Percentiles rank a stretch among this genome's conserved stretches.
phyloP scores from a whole-genome alignment of 371 early-diverging fungal genomes.

The Rhizopus microsporus region DNA sequence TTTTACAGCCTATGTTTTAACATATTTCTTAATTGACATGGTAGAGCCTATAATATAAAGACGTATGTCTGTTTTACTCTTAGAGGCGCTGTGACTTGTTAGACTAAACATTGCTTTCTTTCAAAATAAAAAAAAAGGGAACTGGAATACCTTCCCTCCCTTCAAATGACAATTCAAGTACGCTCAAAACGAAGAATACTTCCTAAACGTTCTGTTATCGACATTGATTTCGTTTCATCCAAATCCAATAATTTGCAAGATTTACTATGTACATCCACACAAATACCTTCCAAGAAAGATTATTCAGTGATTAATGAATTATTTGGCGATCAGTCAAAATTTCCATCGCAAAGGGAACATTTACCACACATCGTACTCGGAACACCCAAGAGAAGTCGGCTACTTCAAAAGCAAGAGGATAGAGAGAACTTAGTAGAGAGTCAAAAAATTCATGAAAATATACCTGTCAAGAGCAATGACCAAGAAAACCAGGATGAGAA shows the following conservation, averaged over 20 bases:
- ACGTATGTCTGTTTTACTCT: too few species aligned
- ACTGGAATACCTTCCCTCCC: neutral
- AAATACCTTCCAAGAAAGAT: slow-evolving; percentile 3
- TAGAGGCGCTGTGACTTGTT: too few species aligned
- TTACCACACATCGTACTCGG: neutral
- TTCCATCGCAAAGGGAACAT: neutral
- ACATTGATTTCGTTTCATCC: slow-evolving; percentile 4
- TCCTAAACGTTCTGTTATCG: slow-evolving; percentile 8
- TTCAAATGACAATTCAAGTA: slow-evolving; percentile 4
- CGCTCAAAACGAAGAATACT: slow-evolving; percentile 8
- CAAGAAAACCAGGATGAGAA: too few species aligned
- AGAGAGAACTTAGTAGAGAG: too few species aligned
- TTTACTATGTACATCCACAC: neutral
- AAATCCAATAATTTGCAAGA: neutral
- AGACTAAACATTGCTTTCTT: too few species aligned
- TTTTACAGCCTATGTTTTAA: too few species aligned
- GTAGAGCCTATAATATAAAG: too few species aligned
- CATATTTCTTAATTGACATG: too few species aligned
- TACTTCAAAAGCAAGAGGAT: neutral
- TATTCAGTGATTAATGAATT: neutral
- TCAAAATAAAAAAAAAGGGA: too few species aligned
- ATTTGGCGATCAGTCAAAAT: neutral
- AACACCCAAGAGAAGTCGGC: neutral
- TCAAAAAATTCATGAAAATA: too few species aligned
- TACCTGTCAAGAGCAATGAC: too few species aligned